These are phyloP conservation scores for Gossypioides kirkii DNA, from an alignment of 345 rosid species.

Conservation along the genomic window DNA sequence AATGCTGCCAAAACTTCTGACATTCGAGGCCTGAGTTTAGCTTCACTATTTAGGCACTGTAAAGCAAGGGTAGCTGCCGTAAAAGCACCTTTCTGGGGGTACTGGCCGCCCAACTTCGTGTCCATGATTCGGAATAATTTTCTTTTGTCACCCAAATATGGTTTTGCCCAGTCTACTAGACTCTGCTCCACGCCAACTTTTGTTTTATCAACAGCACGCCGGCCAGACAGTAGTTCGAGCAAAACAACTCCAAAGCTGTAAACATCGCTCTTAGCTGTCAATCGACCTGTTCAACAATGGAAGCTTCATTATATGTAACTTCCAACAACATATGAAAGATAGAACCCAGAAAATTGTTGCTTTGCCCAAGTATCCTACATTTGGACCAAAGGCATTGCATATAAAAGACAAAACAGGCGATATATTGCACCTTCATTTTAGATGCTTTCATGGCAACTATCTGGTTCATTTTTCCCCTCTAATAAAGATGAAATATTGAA, in stretches of 20 bases:
- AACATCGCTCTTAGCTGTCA: constrained; percentile 89
- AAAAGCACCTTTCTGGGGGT: constrained; percentile 80
- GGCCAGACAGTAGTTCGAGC: constrained; percentile 81
- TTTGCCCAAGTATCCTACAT: background rate
- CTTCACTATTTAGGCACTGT: constrained; percentile 60
- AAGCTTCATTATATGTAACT: constrained; percentile 14
- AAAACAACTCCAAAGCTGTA: constrained; percentile 95
- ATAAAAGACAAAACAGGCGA: background rate
- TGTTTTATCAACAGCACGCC: constrained; percentile 79
- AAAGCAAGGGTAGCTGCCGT: constrained; percentile 76
- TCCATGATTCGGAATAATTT: constrained; percentile 92
- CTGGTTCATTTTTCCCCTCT: background rate
- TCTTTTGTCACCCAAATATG: constrained; percentile 79
- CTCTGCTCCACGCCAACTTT: constrained; percentile 81
- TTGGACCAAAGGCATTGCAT: background rate
- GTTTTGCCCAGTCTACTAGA: constrained; percentile 94
- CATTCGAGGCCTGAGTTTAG: constrained; percentile 83
- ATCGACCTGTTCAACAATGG: constrained; percentile 56
- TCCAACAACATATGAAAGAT: background rate
- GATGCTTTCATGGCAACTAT: background rate
- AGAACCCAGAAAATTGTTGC: background rate
- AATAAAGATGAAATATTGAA: background rate
- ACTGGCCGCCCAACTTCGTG: constrained; percentile 90
- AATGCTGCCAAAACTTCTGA: constrained; percentile 66
- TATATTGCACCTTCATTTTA: background rate